Percentiles rank a stretch among this genome's conserved stretches.
These are phyloP conservation scores for Pseudogymnoascus sp. DNA, from an alignment of 2,329 filamentous ascomycete species.

Conservation along the genomic window DNA sequence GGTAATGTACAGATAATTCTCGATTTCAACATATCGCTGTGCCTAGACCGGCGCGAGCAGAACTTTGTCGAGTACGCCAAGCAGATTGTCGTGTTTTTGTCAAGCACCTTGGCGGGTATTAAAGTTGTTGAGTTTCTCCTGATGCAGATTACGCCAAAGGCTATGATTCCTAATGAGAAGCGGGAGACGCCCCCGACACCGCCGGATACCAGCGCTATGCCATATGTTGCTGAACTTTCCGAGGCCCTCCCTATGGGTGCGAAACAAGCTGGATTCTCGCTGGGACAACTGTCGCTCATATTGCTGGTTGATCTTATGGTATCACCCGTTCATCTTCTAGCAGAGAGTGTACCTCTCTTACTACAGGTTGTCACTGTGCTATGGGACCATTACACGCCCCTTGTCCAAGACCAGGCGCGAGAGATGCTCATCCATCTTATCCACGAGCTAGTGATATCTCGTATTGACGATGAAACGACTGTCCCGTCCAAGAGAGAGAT, in stretches of 20 bases:
- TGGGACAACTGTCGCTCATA: conserved; percentile 88
- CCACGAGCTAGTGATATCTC: conserved; percentile 81
- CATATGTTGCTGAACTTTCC: conserved; percentile 80
- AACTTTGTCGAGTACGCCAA: conserved; percentile 98
- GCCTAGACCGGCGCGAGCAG: conserved; percentile 87
- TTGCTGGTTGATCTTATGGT: conserved; percentile 94
- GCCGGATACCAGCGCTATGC: conserved; percentile 64
- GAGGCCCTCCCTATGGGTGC: conserved; percentile 75
- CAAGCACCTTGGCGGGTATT: conserved; percentile 73
- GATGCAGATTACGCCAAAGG: conserved; percentile 82
- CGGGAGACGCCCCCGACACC: conserved; percentile 59
- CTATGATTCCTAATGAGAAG: conserved; percentile 93
- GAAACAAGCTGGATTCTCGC: conserved; percentile 85
- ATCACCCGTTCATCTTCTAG: conserved; percentile 70
- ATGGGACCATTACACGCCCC: conserved; percentile 93
- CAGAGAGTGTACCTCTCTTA: conserved; percentile 74
- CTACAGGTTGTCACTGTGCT: conserved; percentile 87
- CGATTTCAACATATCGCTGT: conserved; percentile 92
- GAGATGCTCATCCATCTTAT: conserved; percentile 98
- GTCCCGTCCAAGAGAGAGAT: conserved; percentile 60
- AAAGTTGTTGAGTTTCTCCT: conserved; percentile 93
- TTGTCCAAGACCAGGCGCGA: conserved; percentile 91
- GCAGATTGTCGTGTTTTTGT: conserved; percentile 93
- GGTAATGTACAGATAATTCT: conserved; percentile 92
- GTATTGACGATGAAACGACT: conserved; percentile 55